Base-by-base conservation (phyloP, 768 basidiomycete species). In the Pleurotus platypus region DNA sequence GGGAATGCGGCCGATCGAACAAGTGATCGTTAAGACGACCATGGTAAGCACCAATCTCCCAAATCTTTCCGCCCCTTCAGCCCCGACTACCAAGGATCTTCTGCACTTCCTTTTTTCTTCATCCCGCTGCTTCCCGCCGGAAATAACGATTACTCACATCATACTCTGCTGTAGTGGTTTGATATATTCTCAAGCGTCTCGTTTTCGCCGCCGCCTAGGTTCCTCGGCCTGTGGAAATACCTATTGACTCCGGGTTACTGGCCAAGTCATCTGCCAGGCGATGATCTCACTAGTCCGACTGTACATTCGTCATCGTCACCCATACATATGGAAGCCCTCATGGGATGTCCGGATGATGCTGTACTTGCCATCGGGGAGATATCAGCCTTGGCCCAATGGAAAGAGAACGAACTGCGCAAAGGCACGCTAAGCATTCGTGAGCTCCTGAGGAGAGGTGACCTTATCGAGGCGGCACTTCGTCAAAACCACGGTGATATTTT, bases 311-410 rank as follows among this genome's bases (percentile, higher is more conserved):
- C 72, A 72, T 51, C 75, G 80, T 54, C 70, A 84, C 61, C 39
- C 37, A 16, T 54, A 38, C 79, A 79, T 49, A 85, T 92, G 80
- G 87, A 89, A 61, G 69, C 72, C 46, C 70, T 92, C 58, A 86
- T 82, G 20, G 90, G 90, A 26, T 92, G 90, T 73, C 85, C 90
- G 2, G 88, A 93, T 63, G 87, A 87, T 63, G 86, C 83, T 7
- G 70, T 92, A 66, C 79, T 92, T 58, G 87, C 84, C 38, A 80
- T 92, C 58, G 89, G 85, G 20, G 89, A 92, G 65, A 78, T 82
- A 18, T 84, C 86, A n/a, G 76, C 79, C 5, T 79, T 93, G 27
- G 82, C 87, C 4, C 79, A 84, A 62, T 92, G 91, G 90, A 92
- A 91, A 69, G 68, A 74, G 20, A 75, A 77, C 49, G 84, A 91